phyloP scores from a whole-genome alignment of 805 yeast genomes.

The Nakazawaea anatomiae region DNA sequence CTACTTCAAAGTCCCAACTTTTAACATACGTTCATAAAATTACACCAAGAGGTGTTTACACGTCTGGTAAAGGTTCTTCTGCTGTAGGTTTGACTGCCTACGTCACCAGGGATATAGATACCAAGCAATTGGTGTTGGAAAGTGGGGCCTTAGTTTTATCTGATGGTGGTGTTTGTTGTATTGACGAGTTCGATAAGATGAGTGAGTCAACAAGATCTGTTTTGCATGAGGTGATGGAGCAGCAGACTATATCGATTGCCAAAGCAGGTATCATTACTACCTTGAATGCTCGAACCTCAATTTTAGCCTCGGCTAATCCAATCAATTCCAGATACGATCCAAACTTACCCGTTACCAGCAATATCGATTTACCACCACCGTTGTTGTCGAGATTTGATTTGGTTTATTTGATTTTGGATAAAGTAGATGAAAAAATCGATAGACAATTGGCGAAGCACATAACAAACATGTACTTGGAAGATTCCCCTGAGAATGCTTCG shows the following conservation, averaged over 20 bases:
- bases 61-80: conserved; percentile 98
- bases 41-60: conserved; percentile 96
- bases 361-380: conserved; percentile 96
- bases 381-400: conserved; percentile 90
- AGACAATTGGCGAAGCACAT: conserved; percentile 85
- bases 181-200: conserved; percentile 98
- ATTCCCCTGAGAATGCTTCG: conserved; percentile 69
- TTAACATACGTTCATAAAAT: conserved; percentile 94
- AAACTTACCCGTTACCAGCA: conserved; percentile 88
- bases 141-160: conserved; percentile 94
- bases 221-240: conserved; percentile 98
- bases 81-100: conserved; percentile 99
- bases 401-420: conserved; percentile 87
- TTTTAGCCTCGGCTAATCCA: conserved; percentile 95
- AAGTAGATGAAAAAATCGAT: conserved; percentile 82
- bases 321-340: conserved; percentile 94
- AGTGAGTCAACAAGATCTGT: conserved; percentile 90
- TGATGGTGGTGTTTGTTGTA: conserved; percentile 98
- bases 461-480: conserved; percentile 89
- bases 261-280: conserved; percentile 98
- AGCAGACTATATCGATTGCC: conserved; percentile 96
- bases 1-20: conserved; percentile 93
- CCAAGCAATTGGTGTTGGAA: conserved; percentile 88
- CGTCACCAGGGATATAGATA: conserved; percentile 89
- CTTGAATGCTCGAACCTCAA: conserved; percentile 91